Evolutionary conservation across 805 yeast genomes (phyloP), one percentile per base, ranked within the genome.

Genomic region (Candida vaughaniae): DNA sequence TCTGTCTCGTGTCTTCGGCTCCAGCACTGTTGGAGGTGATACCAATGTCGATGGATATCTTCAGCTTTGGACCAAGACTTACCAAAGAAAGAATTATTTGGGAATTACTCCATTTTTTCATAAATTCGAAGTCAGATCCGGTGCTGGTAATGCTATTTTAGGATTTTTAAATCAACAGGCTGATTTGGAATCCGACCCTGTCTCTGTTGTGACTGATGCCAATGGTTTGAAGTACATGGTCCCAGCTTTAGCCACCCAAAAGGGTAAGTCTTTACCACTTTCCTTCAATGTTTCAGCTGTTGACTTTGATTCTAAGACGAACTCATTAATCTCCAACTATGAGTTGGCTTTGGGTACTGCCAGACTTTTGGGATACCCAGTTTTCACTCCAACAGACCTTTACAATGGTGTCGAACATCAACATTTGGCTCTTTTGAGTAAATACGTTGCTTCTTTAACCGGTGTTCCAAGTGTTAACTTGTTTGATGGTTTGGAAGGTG

Each of bases 121-220:
- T 53, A 65, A 74, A 45, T 60, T 82, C 39, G 88, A 89, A 53
- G 76, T 86, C 39, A 79, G 95, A 57, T 68, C 83, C 2, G 97
- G 96, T 51, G 93, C 96, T 22, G 86, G 91, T 31, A 73, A 79
- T 44, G 76, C 85, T 18, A 73, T 91, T 31, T 66, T 85, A 34
- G 97, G 96, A 25, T 90, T 81, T 62, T 59, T 77, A 4, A 16
- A 27, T 10, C 11, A 16, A 12, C 20, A 17, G 16, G 45, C 54
- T 29, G 53, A 52, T 32, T 48, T 51, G 36, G 63, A 62, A 6
- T 59, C 60, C 25, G 66, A 68, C 25, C 73, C 59, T 17, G 50
- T 58, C 43, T 73, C 52, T 69, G 81, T 43, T 35, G 56, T 90
- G 25, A 71, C 82, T 31, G 82, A 90, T 28, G 76, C 87, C 20